Base-by-base conservation (phyloP, 805 yeast species). In the Millerozyma miso region DNA sequence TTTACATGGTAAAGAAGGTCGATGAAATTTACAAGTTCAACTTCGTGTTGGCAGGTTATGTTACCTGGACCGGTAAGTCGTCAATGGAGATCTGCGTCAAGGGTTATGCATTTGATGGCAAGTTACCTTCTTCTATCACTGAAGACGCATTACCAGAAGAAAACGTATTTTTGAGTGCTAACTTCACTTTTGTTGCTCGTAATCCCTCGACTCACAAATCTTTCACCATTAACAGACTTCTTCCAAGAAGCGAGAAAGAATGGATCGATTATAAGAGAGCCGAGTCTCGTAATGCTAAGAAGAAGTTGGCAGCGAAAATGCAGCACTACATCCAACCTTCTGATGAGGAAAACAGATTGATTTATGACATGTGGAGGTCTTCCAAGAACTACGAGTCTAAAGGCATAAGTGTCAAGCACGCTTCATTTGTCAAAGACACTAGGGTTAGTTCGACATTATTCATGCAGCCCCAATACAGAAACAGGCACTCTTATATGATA, bases 401-500 rank as follows among this genome's bases (percentile, higher is more conserved):
- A 15, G 43, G 60, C 15, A 59, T 59, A 4, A 62, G 66, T 43
- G 83, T 84, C n/a, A 62, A 62, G 18, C 77, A 77, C 47, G 61
- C 83, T 23, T 68, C 73, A 36, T 77, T 77, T 51, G 85, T 88
- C 95, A 74, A 77, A 39, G 83, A 87, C 48, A 83, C 97, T 1
- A 67, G 62, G 40, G 74, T 86, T 41, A 70, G 77, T 40, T 85
- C 95, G 8, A 87, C 96, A 4, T 76, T 83, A 55, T 81, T 89
- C 64, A 91, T 90, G 91, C 97, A 90, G 65, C 97, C 97, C 1
- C 97, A 90, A 68, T 90, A 89, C 68, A 80, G 97, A 66, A 90
- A 90, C 70, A 79, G 96, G 60, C 96, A 90, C 60, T 85, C 95
- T 3, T 88, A 85, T 65, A 88, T 89, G 88, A 87, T 90, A 37